Base-by-base conservation (phyloP, 495 filamentous ascomycete species). In the Lentithecium fluviatile region DNA sequence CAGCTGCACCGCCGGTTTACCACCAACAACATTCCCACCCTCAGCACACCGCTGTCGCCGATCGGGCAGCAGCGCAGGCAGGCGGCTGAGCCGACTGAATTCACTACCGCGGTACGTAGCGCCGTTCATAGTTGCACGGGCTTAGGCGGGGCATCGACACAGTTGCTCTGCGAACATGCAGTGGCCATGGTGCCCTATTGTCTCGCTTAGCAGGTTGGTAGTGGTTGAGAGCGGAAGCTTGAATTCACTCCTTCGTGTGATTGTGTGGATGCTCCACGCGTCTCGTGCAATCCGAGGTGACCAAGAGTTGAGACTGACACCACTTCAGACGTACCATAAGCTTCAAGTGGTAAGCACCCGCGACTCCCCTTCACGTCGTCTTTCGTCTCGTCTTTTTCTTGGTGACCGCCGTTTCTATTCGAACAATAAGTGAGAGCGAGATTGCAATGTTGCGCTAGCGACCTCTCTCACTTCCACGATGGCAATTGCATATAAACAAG, bases 1-100 rank as follows among this genome's bases (percentile, higher is more conserved):
- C 86, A 84, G 63, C 78, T 96, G 64, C 89, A 91, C 74, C 88
- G 94, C 73, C 87, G 94, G 60, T 97, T 97, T 78, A 98, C 94
- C 56, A 94, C 91, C 56, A 89, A 90, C 69, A 88, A 88, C 75
- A 79, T 95, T 73, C 88, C 90, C 63, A 89, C 87, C 67, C 47
- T 68, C 26, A 57, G 50, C 36, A 65, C 69, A 0, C 56, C 68
- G 43, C 60, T 93, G 78, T 87, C 82, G 49, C 84, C 88, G 58
- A 80, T 95, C 72, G 84, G 81, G 45, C 80, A 85, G 75, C 77
- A 82, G 61, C 69, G 80, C 47, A 69, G 78, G 51, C 77, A 79
- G 60, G 71, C 75, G 37, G 76, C 80, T 56, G 85, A 88, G 58
- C 75, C 80, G 20, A 59, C 81, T 58, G 85, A 88, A 74, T 73